A percentile compares a stretch with the other conserved stretches of the same genome.
These are phyloP conservation scores for Solanum tarijense DNA, from an alignment of 257 asterid species.

Conservation along the genomic window DNA sequence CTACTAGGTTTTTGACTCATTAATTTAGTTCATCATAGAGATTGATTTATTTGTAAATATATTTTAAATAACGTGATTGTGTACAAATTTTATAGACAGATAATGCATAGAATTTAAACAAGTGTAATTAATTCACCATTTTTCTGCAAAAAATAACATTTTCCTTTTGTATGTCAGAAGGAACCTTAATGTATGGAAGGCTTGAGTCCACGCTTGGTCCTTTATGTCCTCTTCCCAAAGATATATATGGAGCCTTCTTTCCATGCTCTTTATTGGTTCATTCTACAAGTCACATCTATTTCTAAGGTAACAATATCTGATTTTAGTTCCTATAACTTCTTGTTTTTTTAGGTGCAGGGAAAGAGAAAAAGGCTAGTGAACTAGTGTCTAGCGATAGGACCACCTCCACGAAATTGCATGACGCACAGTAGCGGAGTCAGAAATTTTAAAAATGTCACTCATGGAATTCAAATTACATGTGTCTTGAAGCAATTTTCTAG, in stretches of 20 bases:
- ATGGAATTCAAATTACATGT: not conserved
- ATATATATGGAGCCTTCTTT: not conserved
- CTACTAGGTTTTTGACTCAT: not conserved
- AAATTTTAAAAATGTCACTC: not conserved
- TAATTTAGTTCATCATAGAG: not conserved
- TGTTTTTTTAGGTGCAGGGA: not conserved
- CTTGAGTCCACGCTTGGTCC: constrained; percentile 26
- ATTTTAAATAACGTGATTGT: not conserved
- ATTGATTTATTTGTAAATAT: not conserved
- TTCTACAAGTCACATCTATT: not conserved
- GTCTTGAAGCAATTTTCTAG: not conserved
- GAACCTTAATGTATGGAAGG: constrained; percentile 23
- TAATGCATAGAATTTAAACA: not conserved
- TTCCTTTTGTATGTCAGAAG: not conserved
- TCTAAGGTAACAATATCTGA: not conserved
- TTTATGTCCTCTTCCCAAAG: constrained; percentile 19
- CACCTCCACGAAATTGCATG: not conserved
- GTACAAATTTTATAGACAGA: not conserved
- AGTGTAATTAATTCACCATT: not conserved
- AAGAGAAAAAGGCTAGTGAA: not conserved
- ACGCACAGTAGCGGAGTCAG: fast-evolving
- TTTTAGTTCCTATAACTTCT: not conserved
- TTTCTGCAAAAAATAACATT: not conserved
- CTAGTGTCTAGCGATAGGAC: not conserved
- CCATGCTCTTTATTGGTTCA: constrained; percentile 15